Base-by-base conservation (phyloP, 306 rosid species). In the Clitoria ternatea region DNA sequence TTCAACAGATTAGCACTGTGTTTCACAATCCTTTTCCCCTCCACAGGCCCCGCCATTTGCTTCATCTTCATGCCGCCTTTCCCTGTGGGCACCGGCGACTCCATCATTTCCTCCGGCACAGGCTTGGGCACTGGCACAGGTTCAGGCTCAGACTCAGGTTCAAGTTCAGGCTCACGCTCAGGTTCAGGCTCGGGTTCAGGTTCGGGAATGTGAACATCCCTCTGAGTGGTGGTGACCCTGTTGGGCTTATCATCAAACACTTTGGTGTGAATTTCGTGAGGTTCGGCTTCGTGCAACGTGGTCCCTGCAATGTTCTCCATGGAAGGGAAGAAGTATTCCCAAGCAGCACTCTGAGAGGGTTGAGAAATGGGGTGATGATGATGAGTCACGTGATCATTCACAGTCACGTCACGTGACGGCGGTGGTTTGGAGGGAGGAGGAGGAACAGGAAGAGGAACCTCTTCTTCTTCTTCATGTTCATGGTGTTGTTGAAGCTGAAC, bases 311-410 rank as follows among this genome's bases (percentile, higher is more conserved):
- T 73, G 75, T 74, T 80, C 22, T 91, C 92, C 56, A 76, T 33
- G 27, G 77, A 1, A 3, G 86, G 75, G 77, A 94, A 94, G 52
- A 87, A 75, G 61, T 24, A 94, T 13, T 87, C 99, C 74, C 79
- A 89, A 8, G 87, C 69, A 10, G 84, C 2, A 17, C 73, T 85
- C 36, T 68, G 83, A 5, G 68, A 79, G 10, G 61, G 82, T 43
- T 79, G 80, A 3, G 84, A 37, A 48, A 78, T 44, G 22, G 75
- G 4, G 24, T 74, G 72, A 5, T 49, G 64, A 19, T 50, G 74
- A 32, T 81, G 75, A 53, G 56, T 54, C 61, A 66, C 80, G 24
- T 45, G 71, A 24, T n/a, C n/a, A n/a, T n/a, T n/a, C n/a, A n/a
- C n/a, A 53, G 56, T 54, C 61, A 66, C 80, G 24, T 45, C 69